phyloP scores from a whole-genome alignment of 176 grass and related monocot genomes.

The Musa troglodytarum region DNA sequence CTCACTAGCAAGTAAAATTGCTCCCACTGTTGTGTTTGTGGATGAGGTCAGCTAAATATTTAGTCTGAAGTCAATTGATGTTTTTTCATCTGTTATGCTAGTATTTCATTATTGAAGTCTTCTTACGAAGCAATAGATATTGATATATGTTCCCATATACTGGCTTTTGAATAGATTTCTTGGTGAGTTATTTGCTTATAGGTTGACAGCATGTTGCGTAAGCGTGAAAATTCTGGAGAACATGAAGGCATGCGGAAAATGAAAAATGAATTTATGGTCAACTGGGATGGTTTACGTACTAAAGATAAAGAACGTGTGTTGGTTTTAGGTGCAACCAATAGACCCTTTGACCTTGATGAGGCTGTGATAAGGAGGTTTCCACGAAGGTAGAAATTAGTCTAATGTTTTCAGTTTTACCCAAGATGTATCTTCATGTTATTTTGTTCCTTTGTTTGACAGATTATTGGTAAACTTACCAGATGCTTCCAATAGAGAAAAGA shows the following conservation, averaged over 20 bases:
- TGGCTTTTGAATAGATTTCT: background rate
- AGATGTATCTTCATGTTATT: background rate
- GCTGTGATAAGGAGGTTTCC: slow-evolving; percentile 95
- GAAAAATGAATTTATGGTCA: slow-evolving; percentile 99
- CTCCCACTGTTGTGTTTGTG: slow-evolving; percentile 94
- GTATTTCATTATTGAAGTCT: background rate
- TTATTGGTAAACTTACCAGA: slow-evolving; percentile 99
- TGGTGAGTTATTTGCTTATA: slow-evolving; percentile 26
- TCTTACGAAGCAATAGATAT: background rate
- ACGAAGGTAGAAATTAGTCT: slow-evolving; percentile 47
- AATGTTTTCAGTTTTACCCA: background rate
- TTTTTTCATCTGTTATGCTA: background rate
- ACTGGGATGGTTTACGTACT: slow-evolving; percentile 93
- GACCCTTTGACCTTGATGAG: slow-evolving; percentile 98
- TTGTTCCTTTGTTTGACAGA: slow-evolving; percentile 32
- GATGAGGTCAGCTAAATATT: slow-evolving; percentile 69
- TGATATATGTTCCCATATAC: background rate
- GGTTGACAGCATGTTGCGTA: slow-evolving; percentile 91
- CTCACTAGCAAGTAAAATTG: slow-evolving; percentile 97
- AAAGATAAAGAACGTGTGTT: slow-evolving; percentile 97
- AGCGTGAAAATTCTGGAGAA: slow-evolving; percentile 92
- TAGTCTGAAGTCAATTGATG: too few relatives aligned
- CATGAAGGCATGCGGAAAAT: slow-evolving; percentile 99
- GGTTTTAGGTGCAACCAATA: slow-evolving; percentile 95
- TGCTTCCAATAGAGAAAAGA: slow-evolving; percentile 76